Evolutionary conservation across 2,329 filamentous ascomycete genomes (phyloP).

Genomic region (Elsinoe ampelina): DNA sequence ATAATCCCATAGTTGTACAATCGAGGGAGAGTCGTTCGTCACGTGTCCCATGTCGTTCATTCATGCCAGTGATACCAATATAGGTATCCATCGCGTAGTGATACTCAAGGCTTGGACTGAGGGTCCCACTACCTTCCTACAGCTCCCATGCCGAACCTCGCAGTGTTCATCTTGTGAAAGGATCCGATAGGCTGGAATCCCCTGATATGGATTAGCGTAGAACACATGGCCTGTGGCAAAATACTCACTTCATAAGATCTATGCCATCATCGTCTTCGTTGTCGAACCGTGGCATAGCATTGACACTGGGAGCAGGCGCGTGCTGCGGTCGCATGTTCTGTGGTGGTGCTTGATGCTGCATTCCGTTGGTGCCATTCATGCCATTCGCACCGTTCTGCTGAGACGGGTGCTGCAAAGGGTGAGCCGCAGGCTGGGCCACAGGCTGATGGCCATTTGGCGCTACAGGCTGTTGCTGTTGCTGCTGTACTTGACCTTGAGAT

Average conservation of each 20-base stretch:
- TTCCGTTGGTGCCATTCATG: neutral
- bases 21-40: neutral
- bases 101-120: neutral
- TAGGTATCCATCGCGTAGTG: neutral
- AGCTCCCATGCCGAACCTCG: constrained; percentile 17
- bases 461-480: constrained; percentile 14
- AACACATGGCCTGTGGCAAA: neutral
- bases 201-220: constrained; percentile 23
- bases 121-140: neutral
- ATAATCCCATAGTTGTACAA: neutral
- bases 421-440: neutral
- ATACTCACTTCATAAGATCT: constrained; percentile 41
- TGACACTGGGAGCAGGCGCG: constrained; percentile 8
- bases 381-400: neutral
- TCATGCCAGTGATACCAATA: neutral
- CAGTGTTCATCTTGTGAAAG: constrained; percentile 31
- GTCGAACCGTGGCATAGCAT: constrained; percentile 27
- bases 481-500: constrained; percentile 18
- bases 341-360: constrained; percentile 7
- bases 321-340: constrained; percentile 6
- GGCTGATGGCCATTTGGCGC: neutral
- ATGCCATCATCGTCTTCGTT: constrained; percentile 39
- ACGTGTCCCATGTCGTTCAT: neutral
- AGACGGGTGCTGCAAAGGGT: neutral
- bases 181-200: constrained; percentile 42